Conservation (phyloP, 371 early-diverging fungal genomes). For the Nematocida parisii region DNA sequence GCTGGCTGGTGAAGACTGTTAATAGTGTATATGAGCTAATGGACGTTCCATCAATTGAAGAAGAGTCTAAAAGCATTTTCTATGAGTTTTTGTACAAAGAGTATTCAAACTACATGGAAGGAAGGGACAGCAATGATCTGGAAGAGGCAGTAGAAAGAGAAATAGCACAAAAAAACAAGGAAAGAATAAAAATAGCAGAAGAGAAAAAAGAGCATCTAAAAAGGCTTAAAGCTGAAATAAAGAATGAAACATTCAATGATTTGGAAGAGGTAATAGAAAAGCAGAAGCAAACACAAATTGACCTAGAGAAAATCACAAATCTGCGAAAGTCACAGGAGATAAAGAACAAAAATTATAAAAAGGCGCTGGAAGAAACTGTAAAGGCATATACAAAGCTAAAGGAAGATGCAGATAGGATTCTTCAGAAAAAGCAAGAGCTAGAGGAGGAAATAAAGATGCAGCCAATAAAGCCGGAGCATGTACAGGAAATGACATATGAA, state of each 20-base stretch:
- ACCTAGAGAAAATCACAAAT: conserved; percentile 60
- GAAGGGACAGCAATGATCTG: conserved; percentile 52
- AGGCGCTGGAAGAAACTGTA: conserved; percentile 53
- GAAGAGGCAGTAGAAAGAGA: conserved; percentile 28
- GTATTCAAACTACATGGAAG: conserved; percentile 68
- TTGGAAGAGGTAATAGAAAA: conserved; percentile 56
- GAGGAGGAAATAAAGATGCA: conserved; percentile 73
- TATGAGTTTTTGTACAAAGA: conserved; percentile 67
- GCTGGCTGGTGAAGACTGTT: conserved; percentile 75
- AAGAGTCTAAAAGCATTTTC: conserved; percentile 59
- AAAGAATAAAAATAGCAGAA: conserved; percentile 16
- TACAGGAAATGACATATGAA: conserved; percentile 77
- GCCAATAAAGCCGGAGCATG: conserved; percentile 76
- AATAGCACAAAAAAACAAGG: conserved; percentile 39
- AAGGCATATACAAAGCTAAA: conserved; percentile 40
- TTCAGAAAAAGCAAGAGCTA: conserved; percentile 62
- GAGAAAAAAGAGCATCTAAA: conserved; percentile 9
- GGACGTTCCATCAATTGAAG: conserved; percentile 16
- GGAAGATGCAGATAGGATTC: conserved; percentile 56
- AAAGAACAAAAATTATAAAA: conserved; percentile 65
- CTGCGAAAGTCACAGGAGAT: conserved; percentile 62
- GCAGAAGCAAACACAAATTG: conserved; percentile 59
- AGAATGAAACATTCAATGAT: conserved; percentile 54
- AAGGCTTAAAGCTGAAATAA: conserved; percentile 36
- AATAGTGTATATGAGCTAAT: background rate